Percentiles rank a stretch among this genome's conserved stretches.
These are phyloP conservation scores for Saccharomycopsis crataegensis DNA, from an alignment of 1,139 yeast species.

Conservation along the genomic window DNA sequence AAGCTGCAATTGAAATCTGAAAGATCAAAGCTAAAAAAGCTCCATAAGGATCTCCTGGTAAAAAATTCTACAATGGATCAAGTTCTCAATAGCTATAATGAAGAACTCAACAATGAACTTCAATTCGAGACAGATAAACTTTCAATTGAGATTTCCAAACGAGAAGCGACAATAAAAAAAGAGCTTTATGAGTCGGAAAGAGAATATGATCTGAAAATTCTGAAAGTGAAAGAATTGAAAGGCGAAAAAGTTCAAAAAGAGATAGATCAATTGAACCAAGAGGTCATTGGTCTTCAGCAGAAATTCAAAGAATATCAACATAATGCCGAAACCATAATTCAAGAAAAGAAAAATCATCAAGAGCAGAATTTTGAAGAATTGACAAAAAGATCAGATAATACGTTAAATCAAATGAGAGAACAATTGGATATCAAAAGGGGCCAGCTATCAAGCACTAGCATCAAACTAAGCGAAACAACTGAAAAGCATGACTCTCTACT, in stretches of 20 bases:
- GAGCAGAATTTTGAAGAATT: background rate
- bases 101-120: background rate
- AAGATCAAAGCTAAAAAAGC: slow-evolving; percentile 1
- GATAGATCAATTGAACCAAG: slow-evolving; percentile 1
- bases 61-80: background rate
- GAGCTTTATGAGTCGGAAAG: background rate
- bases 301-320: background rate
- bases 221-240: background rate
- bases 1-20: slow-evolving; percentile 1
- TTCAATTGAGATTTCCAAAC: background rate
- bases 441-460: background rate
- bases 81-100: background rate
- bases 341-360: background rate
- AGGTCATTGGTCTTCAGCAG: background rate
- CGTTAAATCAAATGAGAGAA: background rate
- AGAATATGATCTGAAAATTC: background rate
- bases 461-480: background rate
- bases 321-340: background rate
- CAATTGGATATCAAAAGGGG: background rate
- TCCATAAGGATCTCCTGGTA: background rate
- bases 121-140: slow-evolving; percentile 4
- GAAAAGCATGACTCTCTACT: background rate
- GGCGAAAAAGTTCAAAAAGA: background rate
- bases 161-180: background rate
- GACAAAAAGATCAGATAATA: background rate